Evolutionary conservation across 768 basidiomycete genomes (phyloP), one percentile per base, ranked within the genome.

Genomic region (Hygrocybe punicea): DNA sequence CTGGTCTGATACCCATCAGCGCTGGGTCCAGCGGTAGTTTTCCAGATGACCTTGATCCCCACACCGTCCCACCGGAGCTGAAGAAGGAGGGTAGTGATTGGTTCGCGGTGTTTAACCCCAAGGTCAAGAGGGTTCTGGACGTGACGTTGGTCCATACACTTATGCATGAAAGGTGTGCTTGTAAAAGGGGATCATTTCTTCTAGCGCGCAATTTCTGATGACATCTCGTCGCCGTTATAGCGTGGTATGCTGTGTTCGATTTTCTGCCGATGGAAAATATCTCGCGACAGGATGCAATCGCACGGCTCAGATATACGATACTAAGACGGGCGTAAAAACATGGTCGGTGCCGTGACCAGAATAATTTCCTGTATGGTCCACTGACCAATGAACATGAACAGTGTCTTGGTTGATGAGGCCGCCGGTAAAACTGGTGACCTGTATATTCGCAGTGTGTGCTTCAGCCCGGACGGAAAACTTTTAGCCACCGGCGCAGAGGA

Each of bases 401-500:
- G 90, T 62, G 84, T 92, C 2, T 78, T 96, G 25, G 76, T 82
- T 47, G 93, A 96, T 73, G 89, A 92, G 55, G 70, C 75, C n/a
- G 84, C 84, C 3, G 83, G 78, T 1, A 86, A 87, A 65, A 76
- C 82, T 24, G 89, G 87, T 35, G 94, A 96, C 69, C 73, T 95
- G 60, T 98, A 98, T 71, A 96, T 81, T 58, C 91, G 95, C 64
- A 97, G 94, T 66, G 93, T 97, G 24, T 83, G 89, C 58, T 96
- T 97, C 74, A 96, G 93, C 51, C 90, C 92, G 13, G 94, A 98
- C 71, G 93, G 95, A 24, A 93, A 91, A 70, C 86, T 80, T 59
- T 82, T 98, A 33, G 96, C 96, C 29, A 98, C 96, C 4, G 96
- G 96, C 8, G 93, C 94, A 0, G 96, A 98, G 71, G 96, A 98